These are phyloP conservation scores for Acrocalymma vagum DNA, from an alignment of 2,329 filamentous ascomycete species.

Conservation along the genomic window DNA sequence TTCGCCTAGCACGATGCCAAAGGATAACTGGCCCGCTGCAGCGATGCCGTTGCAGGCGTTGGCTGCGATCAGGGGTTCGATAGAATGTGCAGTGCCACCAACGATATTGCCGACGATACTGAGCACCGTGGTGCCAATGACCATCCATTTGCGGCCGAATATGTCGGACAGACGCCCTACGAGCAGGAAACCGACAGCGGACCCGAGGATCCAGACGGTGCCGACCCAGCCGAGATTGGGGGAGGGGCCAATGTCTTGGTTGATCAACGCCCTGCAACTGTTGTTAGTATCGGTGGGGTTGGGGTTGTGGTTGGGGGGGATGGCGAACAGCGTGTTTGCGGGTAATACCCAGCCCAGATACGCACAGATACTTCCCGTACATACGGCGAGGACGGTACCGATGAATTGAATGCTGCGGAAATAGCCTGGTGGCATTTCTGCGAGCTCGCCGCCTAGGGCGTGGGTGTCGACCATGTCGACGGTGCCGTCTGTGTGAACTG, in stretches of 20 bases:
- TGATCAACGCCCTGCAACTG: conserved; percentile 29
- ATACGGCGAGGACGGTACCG: conserved; percentile 48
- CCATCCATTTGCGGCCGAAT: conserved; percentile 35
- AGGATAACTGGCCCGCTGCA: conserved; percentile 36
- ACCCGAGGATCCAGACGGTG: conserved; percentile 34
- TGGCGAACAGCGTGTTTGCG: conserved; percentile 39
- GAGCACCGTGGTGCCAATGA: conserved; percentile 26
- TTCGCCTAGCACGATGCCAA: conserved; percentile 35
- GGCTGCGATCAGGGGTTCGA: conserved; percentile 41
- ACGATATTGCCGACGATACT: conserved; percentile 35
- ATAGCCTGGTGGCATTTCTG: conserved; percentile 53
- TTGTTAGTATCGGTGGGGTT: too few relatives aligned
- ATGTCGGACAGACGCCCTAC: conserved; percentile 34
- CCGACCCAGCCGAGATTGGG: conserved; percentile 36
- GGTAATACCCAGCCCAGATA: conserved; percentile 40
- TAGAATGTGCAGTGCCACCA: conserved; percentile 35
- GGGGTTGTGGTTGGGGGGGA: too few relatives aligned
- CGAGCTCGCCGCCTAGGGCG: conserved; percentile 53
- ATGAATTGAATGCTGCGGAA: conserved; percentile 52
- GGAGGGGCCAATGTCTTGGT: conserved; percentile 35
- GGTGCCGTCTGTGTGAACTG: conserved; percentile 51
- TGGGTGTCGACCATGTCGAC: conserved; percentile 53
- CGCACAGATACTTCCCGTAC: conserved; percentile 32
- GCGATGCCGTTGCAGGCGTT: conserved; percentile 37
- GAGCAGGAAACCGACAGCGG: conserved; percentile 29